Evolutionary conservation across 441 rosid species (phyloP).

Genomic region (Syzygium syzygioides): DNA sequence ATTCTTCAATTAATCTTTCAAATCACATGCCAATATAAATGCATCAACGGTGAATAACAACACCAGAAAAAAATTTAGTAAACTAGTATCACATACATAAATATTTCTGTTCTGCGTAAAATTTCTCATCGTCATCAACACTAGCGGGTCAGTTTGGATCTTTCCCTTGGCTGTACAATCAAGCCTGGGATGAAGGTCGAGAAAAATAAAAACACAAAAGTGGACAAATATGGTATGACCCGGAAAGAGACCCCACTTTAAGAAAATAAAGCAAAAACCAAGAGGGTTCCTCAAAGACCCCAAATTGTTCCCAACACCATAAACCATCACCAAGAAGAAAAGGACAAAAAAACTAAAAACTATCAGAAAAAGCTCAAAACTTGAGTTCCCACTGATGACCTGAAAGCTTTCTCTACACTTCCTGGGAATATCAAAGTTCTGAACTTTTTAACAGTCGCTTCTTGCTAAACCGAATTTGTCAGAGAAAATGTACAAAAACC

Average conservation of each 20-base stretch:
- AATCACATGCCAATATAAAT: neutral
- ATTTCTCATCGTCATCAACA: neutral
- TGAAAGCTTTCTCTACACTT: neutral
- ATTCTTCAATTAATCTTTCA: neutral
- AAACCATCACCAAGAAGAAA: neutral
- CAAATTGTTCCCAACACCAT: neutral
- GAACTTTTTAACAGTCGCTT: neutral
- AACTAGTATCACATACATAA: neutral
- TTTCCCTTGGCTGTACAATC: neutral
- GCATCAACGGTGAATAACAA: neutral
- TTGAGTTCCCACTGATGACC: neutral
- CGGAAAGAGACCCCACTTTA: neutral
- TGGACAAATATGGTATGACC: neutral
- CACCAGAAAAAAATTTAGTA: neutral
- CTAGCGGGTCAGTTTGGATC: neutral
- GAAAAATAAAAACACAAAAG: neutral
- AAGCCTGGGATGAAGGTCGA: neutral
- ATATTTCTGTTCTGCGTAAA: neutral
- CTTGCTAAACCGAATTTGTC: neutral
- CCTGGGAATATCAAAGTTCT: neutral
- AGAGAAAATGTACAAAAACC: neutral
- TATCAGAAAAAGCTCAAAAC: neutral
- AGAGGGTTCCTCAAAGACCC: neutral
- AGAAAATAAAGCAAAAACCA: neutral
- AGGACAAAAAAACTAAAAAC: neutral